Conservation (phyloP, 495 filamentous ascomycete genomes). For the Cercophora scortea region DNA sequence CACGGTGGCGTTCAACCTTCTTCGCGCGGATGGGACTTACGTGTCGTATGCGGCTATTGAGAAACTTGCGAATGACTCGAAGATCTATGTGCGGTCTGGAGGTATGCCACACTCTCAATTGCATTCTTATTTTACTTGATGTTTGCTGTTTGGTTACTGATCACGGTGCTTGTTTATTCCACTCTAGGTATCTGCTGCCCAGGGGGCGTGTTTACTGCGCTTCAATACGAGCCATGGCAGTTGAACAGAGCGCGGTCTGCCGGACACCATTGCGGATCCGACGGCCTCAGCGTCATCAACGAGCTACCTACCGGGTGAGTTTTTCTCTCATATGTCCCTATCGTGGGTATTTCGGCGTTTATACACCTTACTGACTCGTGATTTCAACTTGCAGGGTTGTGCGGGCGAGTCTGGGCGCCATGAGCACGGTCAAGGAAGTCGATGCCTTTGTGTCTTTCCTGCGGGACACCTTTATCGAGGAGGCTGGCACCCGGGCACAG, state of each 20-base stretch:
- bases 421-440: slow-evolving; percentile 58
- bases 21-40: slow-evolving; percentile 43
- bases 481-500: neutral
- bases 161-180: neutral
- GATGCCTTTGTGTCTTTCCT: slow-evolving; percentile 51
- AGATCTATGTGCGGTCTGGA: slow-evolving; percentile 64
- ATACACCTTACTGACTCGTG: neutral
- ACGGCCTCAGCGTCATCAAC: slow-evolving; percentile 22
- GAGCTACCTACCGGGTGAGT: slow-evolving; percentile 23
- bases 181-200: slow-evolving; percentile 36
- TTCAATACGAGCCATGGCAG: slow-evolving; percentile 49
- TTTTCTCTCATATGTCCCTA: too few relatives aligned
- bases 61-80: slow-evolving; percentile 48
- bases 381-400: slow-evolving; percentile 40
- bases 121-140: neutral
- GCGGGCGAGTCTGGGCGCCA: slow-evolving; percentile 61
- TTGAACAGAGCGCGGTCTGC: slow-evolving; percentile 52
- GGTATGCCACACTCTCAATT: slow-evolving; percentile 43
- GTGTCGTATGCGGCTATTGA: slow-evolving; percentile 56
- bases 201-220: slow-evolving; percentile 34
- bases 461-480: slow-evolving; percentile 38
- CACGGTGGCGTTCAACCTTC: slow-evolving; percentile 64
- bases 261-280: slow-evolving; percentile 52
- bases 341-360: neutral
- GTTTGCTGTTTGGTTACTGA: neutral